Conservation (phyloP, 805 yeast species). For the Saccharomycopsis fodiens region DNA sequence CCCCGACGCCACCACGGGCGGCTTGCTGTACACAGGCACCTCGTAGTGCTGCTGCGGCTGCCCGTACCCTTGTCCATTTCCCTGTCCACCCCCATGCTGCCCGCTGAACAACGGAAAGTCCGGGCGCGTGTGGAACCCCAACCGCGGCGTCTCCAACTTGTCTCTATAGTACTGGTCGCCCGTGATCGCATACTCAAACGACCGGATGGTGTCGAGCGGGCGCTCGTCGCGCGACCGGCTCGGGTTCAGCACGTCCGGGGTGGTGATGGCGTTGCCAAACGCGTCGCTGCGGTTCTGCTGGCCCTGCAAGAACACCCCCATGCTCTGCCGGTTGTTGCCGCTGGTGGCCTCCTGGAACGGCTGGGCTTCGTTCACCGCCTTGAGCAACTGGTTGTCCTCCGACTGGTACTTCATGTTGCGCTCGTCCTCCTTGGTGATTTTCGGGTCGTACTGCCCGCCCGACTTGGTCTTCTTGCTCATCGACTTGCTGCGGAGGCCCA, state of each 20-base stretch:
- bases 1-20: slow-evolving; percentile 34
- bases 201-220: slow-evolving; percentile 91
- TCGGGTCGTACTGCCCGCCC: slow-evolving; percentile 32
- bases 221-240: slow-evolving; percentile 90
- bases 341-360: slow-evolving; percentile 71
- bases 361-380: slow-evolving; percentile 92
- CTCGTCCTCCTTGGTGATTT: slow-evolving; percentile 35
- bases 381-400: slow-evolving; percentile 71
- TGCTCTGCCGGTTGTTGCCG: slow-evolving; percentile 33
- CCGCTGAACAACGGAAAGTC: slow-evolving; percentile 52
- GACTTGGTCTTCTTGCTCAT: slow-evolving; percentile 16
- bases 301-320: slow-evolving; percentile 32
- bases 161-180: slow-evolving; percentile 78
- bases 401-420: slow-evolving; percentile 16
- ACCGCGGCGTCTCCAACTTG: slow-evolving; percentile 66
- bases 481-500: slow-evolving; percentile 20
- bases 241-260: slow-evolving; percentile 88
- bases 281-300: slow-evolving; percentile 62
- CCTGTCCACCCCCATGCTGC: slow-evolving; percentile 31
- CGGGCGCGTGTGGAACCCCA: slow-evolving; percentile 84
- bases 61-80: slow-evolving; percentile 24
- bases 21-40: slow-evolving; percentile 53
- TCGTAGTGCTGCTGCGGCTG: slow-evolving; percentile 27
- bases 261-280: slow-evolving; percentile 73
- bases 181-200: slow-evolving; percentile 89